phyloP scores from a whole-genome alignment of 2,329 filamentous ascomycete genomes.

The Xylaria multiplex region DNA sequence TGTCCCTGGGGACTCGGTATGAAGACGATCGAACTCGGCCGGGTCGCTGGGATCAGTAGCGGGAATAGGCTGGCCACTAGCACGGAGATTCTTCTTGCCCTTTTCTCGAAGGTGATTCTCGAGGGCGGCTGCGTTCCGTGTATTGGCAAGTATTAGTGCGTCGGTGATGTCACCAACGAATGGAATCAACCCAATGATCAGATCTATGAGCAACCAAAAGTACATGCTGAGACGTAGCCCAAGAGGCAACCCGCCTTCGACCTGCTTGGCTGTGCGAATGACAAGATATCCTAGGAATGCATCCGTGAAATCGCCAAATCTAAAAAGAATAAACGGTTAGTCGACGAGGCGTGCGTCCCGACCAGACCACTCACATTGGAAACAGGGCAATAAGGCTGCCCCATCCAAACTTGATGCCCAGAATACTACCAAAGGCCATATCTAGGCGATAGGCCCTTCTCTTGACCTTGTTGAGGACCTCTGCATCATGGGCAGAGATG shows the following conservation, averaged over 20 bases:
- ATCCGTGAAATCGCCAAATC: constrained; percentile 80
- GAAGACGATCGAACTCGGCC: constrained; percentile 59
- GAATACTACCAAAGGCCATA: constrained; percentile 81
- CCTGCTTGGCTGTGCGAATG: constrained; percentile 73
- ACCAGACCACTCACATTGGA: constrained; percentile 71
- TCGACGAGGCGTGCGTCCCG: not conserved
- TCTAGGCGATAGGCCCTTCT: constrained; percentile 86
- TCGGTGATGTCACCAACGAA: constrained; percentile 81
- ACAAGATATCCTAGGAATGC: constrained; percentile 79
- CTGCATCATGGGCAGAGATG: constrained; percentile 82
- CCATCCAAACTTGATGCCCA: constrained; percentile 89
- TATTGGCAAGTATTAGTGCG: constrained; percentile 78
- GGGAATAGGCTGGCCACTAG: constrained; percentile 59
- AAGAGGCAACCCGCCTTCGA: constrained; percentile 79
- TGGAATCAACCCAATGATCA: constrained; percentile 77
- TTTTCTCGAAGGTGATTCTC: constrained; percentile 75
- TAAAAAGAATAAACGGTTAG: constrained; percentile 49
- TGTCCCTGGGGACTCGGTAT: constrained; percentile 32
- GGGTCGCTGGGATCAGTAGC: constrained; percentile 63
- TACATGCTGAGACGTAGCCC: constrained; percentile 76
- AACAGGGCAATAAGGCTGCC: constrained; percentile 84
- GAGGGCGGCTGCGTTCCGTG: constrained; percentile 76
- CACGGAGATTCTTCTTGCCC: constrained; percentile 66
- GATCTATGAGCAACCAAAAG: constrained; percentile 80
- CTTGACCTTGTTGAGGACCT: constrained; percentile 86